These are phyloP conservation scores for Nemania sp. DNA, from an alignment of 2,329 filamentous ascomycete species.

Conservation along the genomic window DNA sequence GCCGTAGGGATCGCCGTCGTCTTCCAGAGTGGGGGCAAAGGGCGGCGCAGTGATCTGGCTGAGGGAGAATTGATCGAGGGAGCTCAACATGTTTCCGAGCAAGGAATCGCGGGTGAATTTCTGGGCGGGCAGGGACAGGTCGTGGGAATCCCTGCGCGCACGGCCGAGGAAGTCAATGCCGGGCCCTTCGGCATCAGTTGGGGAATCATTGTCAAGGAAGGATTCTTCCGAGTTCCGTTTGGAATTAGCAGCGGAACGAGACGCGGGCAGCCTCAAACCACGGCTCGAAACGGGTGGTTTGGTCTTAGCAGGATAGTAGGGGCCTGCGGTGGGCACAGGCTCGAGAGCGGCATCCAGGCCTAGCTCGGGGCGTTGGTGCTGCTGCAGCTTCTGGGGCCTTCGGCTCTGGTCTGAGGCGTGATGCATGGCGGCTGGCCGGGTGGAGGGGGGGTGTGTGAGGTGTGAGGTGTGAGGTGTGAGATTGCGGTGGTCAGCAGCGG, in stretches of 20 bases:
- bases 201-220: slow-evolving; percentile 39
- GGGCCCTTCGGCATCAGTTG: slow-evolving; percentile 38
- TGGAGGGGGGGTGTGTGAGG: slow-evolving; percentile 1
- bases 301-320: slow-evolving; percentile 37
- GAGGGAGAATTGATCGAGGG: slow-evolving; percentile 80
- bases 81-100: slow-evolving; percentile 93
- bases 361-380: slow-evolving; percentile 40
- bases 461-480: too few species aligned
- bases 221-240: slow-evolving; percentile 38
- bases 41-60: slow-evolving; percentile 47
- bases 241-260: slow-evolving; percentile 30
- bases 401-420: slow-evolving; percentile 38
- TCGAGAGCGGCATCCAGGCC: slow-evolving; percentile 44
- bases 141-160: slow-evolving; percentile 71
- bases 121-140: slow-evolving; percentile 77
- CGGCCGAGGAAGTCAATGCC: slow-evolving; percentile 35
- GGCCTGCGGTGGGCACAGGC: slow-evolving; percentile 38
- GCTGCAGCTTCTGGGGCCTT: slow-evolving; percentile 39
- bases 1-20: slow-evolving; percentile 41
- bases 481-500: slow-evolving; percentile 30
- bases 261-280: slow-evolving; percentile 38
- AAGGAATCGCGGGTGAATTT: slow-evolving; percentile 86
- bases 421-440: slow-evolving; percentile 35
- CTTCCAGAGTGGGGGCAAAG: slow-evolving; percentile 44
- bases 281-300: slow-evolving; percentile 43